Conservation (phyloP, 1,284 basidiomycete species). For the Flammula alnicola region DNA sequence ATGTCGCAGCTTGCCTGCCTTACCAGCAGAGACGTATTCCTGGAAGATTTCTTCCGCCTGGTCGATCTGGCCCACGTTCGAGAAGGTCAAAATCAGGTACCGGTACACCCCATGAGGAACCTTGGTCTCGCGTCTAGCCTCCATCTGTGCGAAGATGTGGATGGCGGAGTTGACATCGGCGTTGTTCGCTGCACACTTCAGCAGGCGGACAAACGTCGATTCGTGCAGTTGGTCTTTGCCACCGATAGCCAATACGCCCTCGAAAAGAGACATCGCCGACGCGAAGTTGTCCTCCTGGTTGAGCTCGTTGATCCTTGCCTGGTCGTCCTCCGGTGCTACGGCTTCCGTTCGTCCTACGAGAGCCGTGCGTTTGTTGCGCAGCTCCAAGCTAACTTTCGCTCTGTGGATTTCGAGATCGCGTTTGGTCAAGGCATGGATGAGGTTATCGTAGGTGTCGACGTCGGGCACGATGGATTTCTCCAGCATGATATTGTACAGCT, state of each 20-base stretch:
- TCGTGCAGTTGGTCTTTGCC: slow-evolving; percentile 41
- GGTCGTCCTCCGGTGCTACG: slow-evolving; percentile 33
- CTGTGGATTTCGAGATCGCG: slow-evolving; percentile 75
- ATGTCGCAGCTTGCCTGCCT: slow-evolving; percentile 40
- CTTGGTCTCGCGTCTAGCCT: slow-evolving; percentile 46
- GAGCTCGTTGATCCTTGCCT: slow-evolving; percentile 47
- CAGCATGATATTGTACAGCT: slow-evolving; percentile 81
- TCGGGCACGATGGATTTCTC: slow-evolving; percentile 71
- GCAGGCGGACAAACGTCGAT: slow-evolving; percentile 56
- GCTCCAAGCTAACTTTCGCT: slow-evolving; percentile 49
- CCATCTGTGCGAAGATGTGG: slow-evolving; percentile 70
- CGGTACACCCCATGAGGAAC: slow-evolving; percentile 53
- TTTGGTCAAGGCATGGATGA: slow-evolving; percentile 72
- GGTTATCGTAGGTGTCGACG: slow-evolving; percentile 65
- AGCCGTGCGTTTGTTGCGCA: slow-evolving; percentile 43
- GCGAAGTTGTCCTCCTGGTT: slow-evolving; percentile 72
- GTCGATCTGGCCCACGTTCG: slow-evolving; percentile 52
- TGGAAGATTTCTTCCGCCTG: slow-evolving; percentile 72
- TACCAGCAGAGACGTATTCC: slow-evolving; percentile 54
- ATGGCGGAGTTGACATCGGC: slow-evolving; percentile 68
- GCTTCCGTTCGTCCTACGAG: slow-evolving; percentile 25
- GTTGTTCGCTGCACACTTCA: slow-evolving; percentile 69
- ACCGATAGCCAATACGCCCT: slow-evolving; percentile 52
- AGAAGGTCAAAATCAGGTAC: slow-evolving; percentile 68
- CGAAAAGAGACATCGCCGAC: slow-evolving; percentile 76